phyloP scores from a whole-genome alignment of 73 alveolate species.

The Tetrahymena elliotti region DNA sequence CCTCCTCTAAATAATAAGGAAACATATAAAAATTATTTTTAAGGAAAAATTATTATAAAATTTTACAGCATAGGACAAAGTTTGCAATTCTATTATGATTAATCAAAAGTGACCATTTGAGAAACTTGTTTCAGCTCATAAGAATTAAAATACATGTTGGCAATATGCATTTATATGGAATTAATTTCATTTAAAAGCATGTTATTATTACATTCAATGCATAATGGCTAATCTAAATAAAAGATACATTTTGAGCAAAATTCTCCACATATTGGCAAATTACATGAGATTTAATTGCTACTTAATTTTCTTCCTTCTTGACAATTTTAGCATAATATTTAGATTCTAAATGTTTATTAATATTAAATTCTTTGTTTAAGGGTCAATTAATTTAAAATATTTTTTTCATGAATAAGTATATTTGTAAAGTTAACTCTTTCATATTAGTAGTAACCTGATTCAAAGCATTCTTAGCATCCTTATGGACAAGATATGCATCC shows the following conservation, averaged over 20 bases:
- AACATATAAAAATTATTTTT: no score
- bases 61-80: neutral
- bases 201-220: neutral
- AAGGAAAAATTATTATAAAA: no score
- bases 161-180: neutral
- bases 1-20: neutral
- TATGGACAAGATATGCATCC: neutral
- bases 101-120: neutral
- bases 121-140: neutral
- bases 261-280: neutral
- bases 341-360: neutral
- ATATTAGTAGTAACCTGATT: neutral
- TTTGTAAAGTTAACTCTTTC: neutral
- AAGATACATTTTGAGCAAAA: neutral
- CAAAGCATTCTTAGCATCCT: neutral
- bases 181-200: neutral
- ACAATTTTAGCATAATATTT: neutral
- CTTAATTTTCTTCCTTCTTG: neutral
- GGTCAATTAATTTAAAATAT: neutral
- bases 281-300: neutral
- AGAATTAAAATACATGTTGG: neutral
- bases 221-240: neutral
- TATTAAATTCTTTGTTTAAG: neutral
- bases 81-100: neutral
- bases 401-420: neutral